A percentile compares a stretch with the other conserved stretches of the same genome.
phyloP scores from a whole-genome alignment of 495 filamentous ascomycete species.

The Amorphotheca resinae region DNA sequence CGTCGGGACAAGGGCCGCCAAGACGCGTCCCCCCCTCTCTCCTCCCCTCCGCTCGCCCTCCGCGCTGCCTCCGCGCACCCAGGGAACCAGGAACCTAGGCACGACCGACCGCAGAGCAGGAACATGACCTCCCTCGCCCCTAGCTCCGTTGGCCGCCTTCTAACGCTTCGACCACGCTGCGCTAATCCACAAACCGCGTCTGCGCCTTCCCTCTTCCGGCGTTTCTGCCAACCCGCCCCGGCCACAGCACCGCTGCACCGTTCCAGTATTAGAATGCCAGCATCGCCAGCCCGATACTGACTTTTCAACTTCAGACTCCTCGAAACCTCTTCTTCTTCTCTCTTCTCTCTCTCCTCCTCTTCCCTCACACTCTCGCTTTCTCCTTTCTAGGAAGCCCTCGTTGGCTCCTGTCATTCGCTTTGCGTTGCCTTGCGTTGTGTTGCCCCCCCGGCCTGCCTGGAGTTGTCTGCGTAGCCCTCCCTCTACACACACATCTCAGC shows the following conservation, averaged over 20 bases:
- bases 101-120: no score
- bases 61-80: neutral
- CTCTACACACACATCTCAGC: no score
- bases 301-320: neutral
- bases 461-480: no score
- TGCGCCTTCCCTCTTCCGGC: constrained; percentile 4
- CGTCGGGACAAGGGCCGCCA: no score
- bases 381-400: constrained; percentile 42
- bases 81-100: no score
- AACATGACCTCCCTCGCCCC: no score
- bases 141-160: no score
- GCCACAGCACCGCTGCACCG: constrained; percentile 4
- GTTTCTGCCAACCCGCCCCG: constrained; percentile 13
- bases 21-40: neutral
- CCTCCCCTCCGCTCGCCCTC: neutral
- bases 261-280: constrained; percentile 14
- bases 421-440: constrained; percentile 16
- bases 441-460: no score
- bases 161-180: no score
- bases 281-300: constrained; percentile 7
- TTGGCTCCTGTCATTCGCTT: constrained; percentile 53
- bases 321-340: neutral
- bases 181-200: neutral
- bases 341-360: neutral
- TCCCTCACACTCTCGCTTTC: constrained; percentile 19